Evolutionary conservation across 2,329 filamentous ascomycete genomes (phyloP).

Genomic region (Exophiala spinifera): DNA sequence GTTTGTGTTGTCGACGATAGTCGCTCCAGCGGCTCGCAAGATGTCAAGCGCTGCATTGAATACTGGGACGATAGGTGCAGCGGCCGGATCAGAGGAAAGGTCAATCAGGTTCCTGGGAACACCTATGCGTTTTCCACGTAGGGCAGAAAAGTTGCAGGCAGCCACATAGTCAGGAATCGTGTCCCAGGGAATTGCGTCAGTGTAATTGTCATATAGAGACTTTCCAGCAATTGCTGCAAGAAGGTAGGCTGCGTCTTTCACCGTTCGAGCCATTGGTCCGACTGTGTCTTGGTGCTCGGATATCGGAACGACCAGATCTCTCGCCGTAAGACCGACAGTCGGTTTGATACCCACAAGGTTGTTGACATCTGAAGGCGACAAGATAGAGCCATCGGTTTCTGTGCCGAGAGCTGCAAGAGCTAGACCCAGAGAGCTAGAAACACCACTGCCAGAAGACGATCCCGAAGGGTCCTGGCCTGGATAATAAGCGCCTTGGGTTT

Average conservation of each 20-base stretch:
- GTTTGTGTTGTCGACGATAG: conserved; percentile 58
- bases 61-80: conserved; percentile 46
- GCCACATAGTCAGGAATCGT: conserved; percentile 58
- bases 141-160: conserved; percentile 53
- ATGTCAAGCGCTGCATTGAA: conserved; percentile 56
- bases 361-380: conserved; percentile 54
- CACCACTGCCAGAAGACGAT: conserved; percentile 61
- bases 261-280: conserved; percentile 57
- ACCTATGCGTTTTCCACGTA: conserved; percentile 61
- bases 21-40: conserved; percentile 56
- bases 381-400: conserved; percentile 64
- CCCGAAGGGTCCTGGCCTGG: conserved; percentile 61
- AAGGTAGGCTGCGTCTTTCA: conserved; percentile 57
- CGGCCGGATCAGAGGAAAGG: conserved; percentile 31
- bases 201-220: conserved; percentile 57
- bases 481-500: conserved; percentile 60
- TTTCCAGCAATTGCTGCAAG: conserved; percentile 58
- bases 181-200: conserved; percentile 54
- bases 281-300: conserved; percentile 34
- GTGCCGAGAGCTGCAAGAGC: conserved; percentile 59
- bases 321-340: conserved; percentile 49
- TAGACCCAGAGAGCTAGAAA: conserved; percentile 58
- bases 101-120: conserved; percentile 60
- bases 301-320: conserved; percentile 64
- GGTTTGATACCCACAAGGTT: conserved; percentile 67